Base-by-base conservation (phyloP, 768 basidiomycete genomes). In the Suillus hirtellus region DNA sequence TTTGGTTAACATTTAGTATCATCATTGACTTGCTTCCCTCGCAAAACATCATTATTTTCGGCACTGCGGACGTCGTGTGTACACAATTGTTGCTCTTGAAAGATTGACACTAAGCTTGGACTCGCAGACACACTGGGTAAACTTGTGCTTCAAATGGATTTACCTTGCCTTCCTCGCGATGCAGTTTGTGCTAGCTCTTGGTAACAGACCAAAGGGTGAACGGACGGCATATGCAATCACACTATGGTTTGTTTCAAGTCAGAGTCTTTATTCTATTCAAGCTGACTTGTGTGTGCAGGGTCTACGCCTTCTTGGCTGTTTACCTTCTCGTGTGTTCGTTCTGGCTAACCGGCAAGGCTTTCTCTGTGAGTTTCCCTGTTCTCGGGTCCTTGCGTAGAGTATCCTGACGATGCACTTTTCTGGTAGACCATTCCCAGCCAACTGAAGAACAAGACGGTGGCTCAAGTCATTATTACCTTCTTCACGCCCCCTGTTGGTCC, bases 1-100 rank as follows among this genome's bases (percentile, higher is more conserved):
- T 96, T 50, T 97, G 93, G 93, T 79, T 97, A 63, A 96, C 92
- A n/a, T 96, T 96, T 82, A 89, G 88, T 65, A 96, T 96, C 77
- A 93, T 96, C 75, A 93, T 96, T 82, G 88, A 95, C 70, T 84
- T 97, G 47, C 81, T 95, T 15, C 90, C 91, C 63, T 59, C 80
- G 73, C 69, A 75, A 40, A 11, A 64, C 0, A 81, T 87, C 63
- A 65, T 79, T 53, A 78, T 95, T 60, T 97, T 97, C 66, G 93
- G 92, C 49, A 95, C 86, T 37, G 77, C 71, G 0, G 78, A 71
- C 6, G 74, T 93, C 21, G 94, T 96, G 71, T 63, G 92, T 79
- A n/a, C 34, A 34, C 40, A 59, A 31, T 43, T 34, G 15, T 46
- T 10, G 12, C 49, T 37, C 24, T 17, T 55, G 19, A 58, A 34